Percentiles rank a stretch among this genome's conserved stretches.
phyloP scores from a whole-genome alignment of 495 filamentous ascomycete species.

The Penicillium canariense region DNA sequence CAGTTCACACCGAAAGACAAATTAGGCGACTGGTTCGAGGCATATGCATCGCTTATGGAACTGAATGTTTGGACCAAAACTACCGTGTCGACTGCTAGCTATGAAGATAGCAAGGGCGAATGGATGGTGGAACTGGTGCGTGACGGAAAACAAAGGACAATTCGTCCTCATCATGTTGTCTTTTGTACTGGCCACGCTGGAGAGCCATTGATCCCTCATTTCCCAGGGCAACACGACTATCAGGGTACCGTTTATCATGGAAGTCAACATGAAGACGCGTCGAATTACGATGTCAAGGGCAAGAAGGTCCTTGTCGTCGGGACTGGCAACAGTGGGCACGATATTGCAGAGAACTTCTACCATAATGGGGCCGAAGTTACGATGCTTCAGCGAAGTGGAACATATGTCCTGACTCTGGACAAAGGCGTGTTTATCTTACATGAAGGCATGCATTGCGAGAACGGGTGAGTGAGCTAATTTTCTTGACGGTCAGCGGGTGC shows the following conservation, averaged over 20 bases:
- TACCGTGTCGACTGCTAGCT: slow-evolving; percentile 49
- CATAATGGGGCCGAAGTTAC: slow-evolving; percentile 74
- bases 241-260: slow-evolving; percentile 49
- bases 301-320: slow-evolving; percentile 79
- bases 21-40: slow-evolving; percentile 72
- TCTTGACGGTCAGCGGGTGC: not conserved
- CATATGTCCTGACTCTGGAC: slow-evolving; percentile 66
- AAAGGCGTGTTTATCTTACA: slow-evolving; percentile 57
- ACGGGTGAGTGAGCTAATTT: slow-evolving; percentile 43
- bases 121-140: slow-evolving; percentile 61
- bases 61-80: slow-evolving; percentile 71
- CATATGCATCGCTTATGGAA: slow-evolving; percentile 69
- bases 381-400: slow-evolving; percentile 74
- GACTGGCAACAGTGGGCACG: slow-evolving; percentile 78
- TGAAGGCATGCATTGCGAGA: slow-evolving; percentile 58
- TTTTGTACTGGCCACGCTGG: slow-evolving; percentile 53
- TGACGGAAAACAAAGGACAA: slow-evolving; percentile 36
- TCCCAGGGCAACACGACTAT: slow-evolving; percentile 44
- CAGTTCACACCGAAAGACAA: slow-evolving; percentile 79
- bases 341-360: slow-evolving; percentile 79
- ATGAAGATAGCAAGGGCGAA: slow-evolving; percentile 47
- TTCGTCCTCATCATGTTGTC: slow-evolving; percentile 47
- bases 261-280: slow-evolving; percentile 41
- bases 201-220: slow-evolving; percentile 44
- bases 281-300: slow-evolving; percentile 39